Percentiles rank a stretch among this genome's conserved stretches.
phyloP scores from a whole-genome alignment of 257 asterid genomes.

The Catharanthus roseus region DNA sequence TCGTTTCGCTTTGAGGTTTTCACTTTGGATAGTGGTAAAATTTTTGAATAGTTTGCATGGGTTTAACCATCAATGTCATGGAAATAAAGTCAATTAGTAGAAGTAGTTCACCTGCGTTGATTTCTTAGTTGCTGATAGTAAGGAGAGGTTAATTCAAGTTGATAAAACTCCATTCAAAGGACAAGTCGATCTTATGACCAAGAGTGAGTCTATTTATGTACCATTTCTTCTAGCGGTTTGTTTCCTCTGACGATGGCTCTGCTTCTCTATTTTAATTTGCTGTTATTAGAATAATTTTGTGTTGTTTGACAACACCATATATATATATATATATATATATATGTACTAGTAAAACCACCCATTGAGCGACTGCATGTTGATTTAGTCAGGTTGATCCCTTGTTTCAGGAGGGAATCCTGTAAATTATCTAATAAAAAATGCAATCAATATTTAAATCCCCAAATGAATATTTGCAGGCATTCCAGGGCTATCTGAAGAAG shows the following conservation, averaged over 20 bases:
- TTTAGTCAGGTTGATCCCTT: background rate
- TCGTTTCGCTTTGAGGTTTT: background rate
- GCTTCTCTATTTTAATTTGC: background rate
- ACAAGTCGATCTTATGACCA: background rate
- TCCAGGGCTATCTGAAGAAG: conserved; percentile 67
- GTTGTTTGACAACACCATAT: background rate
- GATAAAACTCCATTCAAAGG: background rate
- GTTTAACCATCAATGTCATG: background rate
- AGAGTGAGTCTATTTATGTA: background rate
- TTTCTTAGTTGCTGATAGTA: background rate
- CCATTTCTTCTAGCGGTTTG: background rate
- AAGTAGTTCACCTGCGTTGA: background rate
- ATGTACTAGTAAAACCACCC: background rate
- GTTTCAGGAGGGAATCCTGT: background rate
- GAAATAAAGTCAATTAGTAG: background rate
- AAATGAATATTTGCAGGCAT: conserved; percentile 40
- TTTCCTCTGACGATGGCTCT: background rate
- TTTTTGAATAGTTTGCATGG: background rate
- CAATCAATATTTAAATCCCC: background rate
- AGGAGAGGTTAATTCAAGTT: background rate
- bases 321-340: too few relatives aligned
- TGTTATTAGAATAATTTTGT: background rate
- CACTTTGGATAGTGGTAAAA: background rate
- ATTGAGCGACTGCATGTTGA: background rate
- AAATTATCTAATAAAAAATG: background rate